Evolutionary conservation across 1,284 basidiomycete species (phyloP).

Genomic region (Cutaneotrichosporon arboriforme): DNA sequence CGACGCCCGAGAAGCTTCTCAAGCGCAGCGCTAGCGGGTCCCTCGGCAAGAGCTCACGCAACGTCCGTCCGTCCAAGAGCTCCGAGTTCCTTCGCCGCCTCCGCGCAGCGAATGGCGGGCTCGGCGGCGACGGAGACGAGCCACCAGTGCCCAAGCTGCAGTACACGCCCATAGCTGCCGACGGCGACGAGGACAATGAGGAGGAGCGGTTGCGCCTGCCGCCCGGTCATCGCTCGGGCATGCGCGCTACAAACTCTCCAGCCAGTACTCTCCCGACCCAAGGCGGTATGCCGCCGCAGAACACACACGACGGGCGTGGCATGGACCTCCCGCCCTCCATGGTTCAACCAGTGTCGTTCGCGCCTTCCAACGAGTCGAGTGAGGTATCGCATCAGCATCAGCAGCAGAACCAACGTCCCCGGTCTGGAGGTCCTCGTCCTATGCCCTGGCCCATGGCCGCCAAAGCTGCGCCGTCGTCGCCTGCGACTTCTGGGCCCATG

Average conservation of each 20-base stretch:
- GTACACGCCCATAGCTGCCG: neutral
- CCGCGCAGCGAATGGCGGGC: neutral
- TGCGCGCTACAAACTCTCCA: neutral
- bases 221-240: neutral
- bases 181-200: slow-evolving; percentile 6
- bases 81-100: slow-evolving; percentile 11
- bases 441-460: slow-evolving; percentile 5
- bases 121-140: too few species aligned
- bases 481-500: neutral
- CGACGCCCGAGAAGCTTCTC: neutral
- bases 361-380: neutral
- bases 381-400: neutral
- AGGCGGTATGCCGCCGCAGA: neutral
- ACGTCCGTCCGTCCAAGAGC: slow-evolving; percentile 6
- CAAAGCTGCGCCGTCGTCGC: neutral
- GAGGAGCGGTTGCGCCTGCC: slow-evolving; percentile 8
- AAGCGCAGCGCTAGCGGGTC: too few species aligned
- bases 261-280: neutral
- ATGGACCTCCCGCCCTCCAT: too few species aligned
- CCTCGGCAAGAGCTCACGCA: neutral
- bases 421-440: neutral
- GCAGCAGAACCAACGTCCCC: neutral
- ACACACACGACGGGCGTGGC: neutral
- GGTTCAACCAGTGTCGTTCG: too few species aligned
- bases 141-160: neutral